Evolutionary conservation across 164 flowering plant species (phyloP).

Genomic region (Malania oleifera): DNA sequence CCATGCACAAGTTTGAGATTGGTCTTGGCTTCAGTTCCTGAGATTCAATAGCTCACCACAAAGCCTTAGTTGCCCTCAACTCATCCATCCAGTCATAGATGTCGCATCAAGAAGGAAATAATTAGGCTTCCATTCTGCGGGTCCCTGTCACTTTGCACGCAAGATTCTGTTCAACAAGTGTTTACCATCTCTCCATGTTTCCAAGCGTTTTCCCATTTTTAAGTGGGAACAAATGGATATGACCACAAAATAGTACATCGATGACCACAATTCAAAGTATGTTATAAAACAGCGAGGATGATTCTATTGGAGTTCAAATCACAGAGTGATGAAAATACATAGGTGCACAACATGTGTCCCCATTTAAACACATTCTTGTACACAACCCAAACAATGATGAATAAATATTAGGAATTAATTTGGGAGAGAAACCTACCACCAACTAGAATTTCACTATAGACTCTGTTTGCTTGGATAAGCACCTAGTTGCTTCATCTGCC

Average conservation of each 20-base stretch:
- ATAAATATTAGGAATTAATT: slow-evolving; percentile 16
- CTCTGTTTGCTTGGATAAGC: slow-evolving; percentile 31
- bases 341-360: slow-evolving; percentile 16
- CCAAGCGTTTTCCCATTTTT: slow-evolving; percentile 1
- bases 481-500: slow-evolving; percentile 62
- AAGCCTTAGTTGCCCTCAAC: neutral
- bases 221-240: slow-evolving; percentile 11
- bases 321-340: slow-evolving; percentile 11
- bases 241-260: slow-evolving; percentile 4
- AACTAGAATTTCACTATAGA: slow-evolving; percentile 22
- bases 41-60: slow-evolving; percentile 5
- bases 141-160: slow-evolving; percentile 1
- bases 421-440: slow-evolving; percentile 15
- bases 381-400: slow-evolving; percentile 19
- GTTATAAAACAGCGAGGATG: slow-evolving; percentile 11
- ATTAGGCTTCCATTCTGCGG: slow-evolving; percentile 4
- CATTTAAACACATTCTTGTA: slow-evolving; percentile 18
- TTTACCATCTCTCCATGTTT: slow-evolving; percentile 1
- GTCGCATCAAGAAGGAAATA: neutral
- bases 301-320: slow-evolving; percentile 12
- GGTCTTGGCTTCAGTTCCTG: neutral
- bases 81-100: neutral
- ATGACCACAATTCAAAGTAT: slow-evolving; percentile 6
- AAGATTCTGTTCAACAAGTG: slow-evolving; percentile 2
- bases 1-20: neutral